Evolutionary conservation across 768 basidiomycete genomes (phyloP).

Genomic region (Roridomyces roridus): DNA sequence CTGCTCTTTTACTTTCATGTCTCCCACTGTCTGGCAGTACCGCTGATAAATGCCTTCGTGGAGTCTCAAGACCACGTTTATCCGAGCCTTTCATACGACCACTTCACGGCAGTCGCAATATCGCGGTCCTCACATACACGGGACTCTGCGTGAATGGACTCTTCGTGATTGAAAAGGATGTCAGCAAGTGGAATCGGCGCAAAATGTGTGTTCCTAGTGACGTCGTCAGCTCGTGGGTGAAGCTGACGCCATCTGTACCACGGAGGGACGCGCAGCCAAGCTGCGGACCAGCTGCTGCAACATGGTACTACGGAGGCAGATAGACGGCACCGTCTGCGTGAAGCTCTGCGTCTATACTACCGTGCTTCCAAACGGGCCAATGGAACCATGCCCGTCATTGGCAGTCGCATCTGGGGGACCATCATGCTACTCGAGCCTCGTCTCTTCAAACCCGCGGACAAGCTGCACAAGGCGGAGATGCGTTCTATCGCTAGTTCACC

Average conservation of each 20-base stretch:
- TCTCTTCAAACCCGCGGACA: neutral
- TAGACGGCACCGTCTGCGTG: neutral
- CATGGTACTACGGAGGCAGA: neutral
- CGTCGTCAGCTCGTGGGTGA: too few relatives aligned
- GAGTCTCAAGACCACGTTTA: too few relatives aligned
- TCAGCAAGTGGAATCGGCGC: neutral
- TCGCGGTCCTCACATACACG: constrained; percentile 6
- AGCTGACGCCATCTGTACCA: neutral
- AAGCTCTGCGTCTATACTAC: constrained; percentile 10
- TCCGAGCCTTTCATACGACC: neutral
- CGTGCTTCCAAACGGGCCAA: neutral
- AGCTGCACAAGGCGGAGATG: neutral
- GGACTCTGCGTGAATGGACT: constrained; percentile 13
- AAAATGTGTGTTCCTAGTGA: too few relatives aligned
- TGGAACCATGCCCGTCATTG: constrained; percentile 1
- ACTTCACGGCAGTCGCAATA: neutral
- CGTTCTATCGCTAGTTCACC: neutral
- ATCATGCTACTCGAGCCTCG: neutral
- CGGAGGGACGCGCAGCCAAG: neutral
- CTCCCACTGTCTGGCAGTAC: too few relatives aligned
- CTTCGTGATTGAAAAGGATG: constrained; percentile 3
- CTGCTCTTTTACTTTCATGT: too few relatives aligned
- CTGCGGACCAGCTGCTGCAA: neutral
- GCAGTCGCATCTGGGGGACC: constrained; percentile 6
- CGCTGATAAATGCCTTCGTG: too few relatives aligned